These are phyloP conservation scores for Euphorbia peplus DNA, from an alignment of 345 rosid genomes.

Conservation along the genomic window DNA sequence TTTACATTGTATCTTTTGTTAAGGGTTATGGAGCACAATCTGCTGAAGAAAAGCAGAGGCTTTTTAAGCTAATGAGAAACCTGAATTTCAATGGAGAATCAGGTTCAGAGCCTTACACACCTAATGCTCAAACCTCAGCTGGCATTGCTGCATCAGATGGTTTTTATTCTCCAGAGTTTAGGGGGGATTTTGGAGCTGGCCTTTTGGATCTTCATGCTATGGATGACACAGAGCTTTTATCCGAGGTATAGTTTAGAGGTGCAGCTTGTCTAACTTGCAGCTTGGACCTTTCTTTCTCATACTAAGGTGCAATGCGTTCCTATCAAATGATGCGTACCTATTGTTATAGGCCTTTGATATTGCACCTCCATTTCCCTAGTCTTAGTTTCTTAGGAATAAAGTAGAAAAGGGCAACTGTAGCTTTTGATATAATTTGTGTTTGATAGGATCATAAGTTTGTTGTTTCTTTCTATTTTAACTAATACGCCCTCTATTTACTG, in stretches of 20 bases:
- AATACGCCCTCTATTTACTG: neutral
- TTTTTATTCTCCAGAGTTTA: slow-evolving; percentile 80
- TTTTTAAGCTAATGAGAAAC: slow-evolving; percentile 90
- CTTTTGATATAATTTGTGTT: neutral
- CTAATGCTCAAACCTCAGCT: slow-evolving; percentile 61
- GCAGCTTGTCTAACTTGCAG: slow-evolving; percentile 1
- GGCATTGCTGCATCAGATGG: slow-evolving; percentile 66
- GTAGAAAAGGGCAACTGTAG: neutral
- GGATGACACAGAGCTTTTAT: slow-evolving; percentile 95
- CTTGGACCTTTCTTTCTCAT: neutral
- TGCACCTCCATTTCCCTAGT: neutral
- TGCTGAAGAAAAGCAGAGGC: slow-evolving; percentile 97
- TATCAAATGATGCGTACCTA: neutral
- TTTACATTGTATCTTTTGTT: slow-evolving; percentile 16
- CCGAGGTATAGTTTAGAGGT: slow-evolving; percentile 57
- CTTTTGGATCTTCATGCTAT: slow-evolving; percentile 96
- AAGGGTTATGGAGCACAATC: slow-evolving; percentile 98
- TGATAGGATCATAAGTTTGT: neutral
- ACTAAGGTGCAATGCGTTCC: neutral
- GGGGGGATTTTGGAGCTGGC: slow-evolving; percentile 99
- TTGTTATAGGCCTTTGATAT: neutral
- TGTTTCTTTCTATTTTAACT: slow-evolving; percentile 1
- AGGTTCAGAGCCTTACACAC: slow-evolving; percentile 68
- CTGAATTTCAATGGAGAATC: slow-evolving; percentile 94
- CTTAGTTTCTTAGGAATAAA: neutral